These are phyloP conservation scores for Amaranthus cruentus DNA, from an alignment of 148 eudicot species.

Conservation along the genomic window DNA sequence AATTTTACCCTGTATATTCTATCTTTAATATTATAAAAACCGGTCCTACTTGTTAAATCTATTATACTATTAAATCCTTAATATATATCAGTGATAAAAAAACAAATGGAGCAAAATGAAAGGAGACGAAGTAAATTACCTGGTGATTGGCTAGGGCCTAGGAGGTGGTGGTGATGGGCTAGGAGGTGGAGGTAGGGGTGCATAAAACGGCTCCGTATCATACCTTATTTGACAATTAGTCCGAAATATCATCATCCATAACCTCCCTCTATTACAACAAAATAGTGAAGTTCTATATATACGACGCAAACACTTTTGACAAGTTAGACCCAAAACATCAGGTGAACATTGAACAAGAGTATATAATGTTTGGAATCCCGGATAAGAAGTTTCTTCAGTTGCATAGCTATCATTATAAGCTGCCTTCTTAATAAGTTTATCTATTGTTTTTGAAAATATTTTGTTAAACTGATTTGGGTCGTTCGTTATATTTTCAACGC, in stretches of 20 bases:
- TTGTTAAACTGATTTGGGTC: not conserved
- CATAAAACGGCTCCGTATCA: conserved; percentile 9
- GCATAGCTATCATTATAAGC: conserved; percentile 12
- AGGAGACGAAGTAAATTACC: not conserved
- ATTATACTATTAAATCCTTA: too few species aligned
- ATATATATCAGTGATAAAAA: too few species aligned
- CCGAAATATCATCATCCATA: not conserved
- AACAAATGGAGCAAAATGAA: too few species aligned
- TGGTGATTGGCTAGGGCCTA: conserved; percentile 5
- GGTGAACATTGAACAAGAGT: conserved; percentile 27
- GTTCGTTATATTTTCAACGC: not conserved
- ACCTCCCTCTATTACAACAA: not conserved
- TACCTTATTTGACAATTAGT: conserved; percentile 21
- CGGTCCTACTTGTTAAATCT: too few species aligned
- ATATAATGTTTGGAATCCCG: not conserved
- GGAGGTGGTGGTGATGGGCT: conserved; percentile 12
- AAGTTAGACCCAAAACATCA: conserved; percentile 16
- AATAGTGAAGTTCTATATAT: not conserved
- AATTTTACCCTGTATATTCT: too few species aligned
- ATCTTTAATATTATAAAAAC: too few species aligned
- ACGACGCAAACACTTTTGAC: conserved; percentile 16
- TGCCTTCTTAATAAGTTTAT: conserved; percentile 12
- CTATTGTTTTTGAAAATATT: conserved; percentile 4
- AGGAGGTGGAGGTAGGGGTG: not conserved
- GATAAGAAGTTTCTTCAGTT: conserved; percentile 6